Base-by-base conservation (phyloP, 768 basidiomycete genomes). In the Cantharellus anzutake region DNA sequence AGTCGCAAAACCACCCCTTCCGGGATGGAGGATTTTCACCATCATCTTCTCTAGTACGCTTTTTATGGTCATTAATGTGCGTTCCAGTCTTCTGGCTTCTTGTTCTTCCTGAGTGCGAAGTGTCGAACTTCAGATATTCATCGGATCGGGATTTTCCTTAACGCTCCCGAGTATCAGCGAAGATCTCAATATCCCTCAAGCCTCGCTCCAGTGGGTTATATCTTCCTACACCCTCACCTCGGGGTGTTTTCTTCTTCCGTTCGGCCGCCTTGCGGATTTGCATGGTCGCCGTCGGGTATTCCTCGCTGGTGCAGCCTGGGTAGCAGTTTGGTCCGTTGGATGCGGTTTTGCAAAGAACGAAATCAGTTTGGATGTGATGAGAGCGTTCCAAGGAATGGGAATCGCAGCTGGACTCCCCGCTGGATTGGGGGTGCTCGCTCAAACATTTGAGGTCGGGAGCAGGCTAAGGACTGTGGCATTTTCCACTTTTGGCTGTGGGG, bases 321-420 rank as follows among this genome's bases (percentile, higher is more conserved):
- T 83, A 42, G 67, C 73, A 4, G 72, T 74, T 0, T 83, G 84
- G 61, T 77, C 81, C 0, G 65, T 93, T 0, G 83, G 73, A 2
- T 79, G 81, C 64, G 82, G 77, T 1, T 84, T 91, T 62, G 71
- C 80, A 0, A 70, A 75, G n/a, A 73, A 80, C 78, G 64, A 65
- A 4, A 68, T 82, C 4, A 76, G 78, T 0, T 71, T 96, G 41
- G 78, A 82, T 62, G 69, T 92, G 14, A 73, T 91, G 14, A 76
- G 92, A 60, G 92, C 78, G 0, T 68, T 89, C 16, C 84, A 90
- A 63, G 91, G 91, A 2, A 71, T 84, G n/a, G 91, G 87, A 0
- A 77, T 77, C 0, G 85, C 88, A 0, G 87, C 86, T 0, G 76
- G 76, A 3, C 79, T 88, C 14, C 87, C 87, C 3, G 78, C 86